phyloP scores from a whole-genome alignment of 768 basidiomycete species.

The Lyophyllum atratum region DNA sequence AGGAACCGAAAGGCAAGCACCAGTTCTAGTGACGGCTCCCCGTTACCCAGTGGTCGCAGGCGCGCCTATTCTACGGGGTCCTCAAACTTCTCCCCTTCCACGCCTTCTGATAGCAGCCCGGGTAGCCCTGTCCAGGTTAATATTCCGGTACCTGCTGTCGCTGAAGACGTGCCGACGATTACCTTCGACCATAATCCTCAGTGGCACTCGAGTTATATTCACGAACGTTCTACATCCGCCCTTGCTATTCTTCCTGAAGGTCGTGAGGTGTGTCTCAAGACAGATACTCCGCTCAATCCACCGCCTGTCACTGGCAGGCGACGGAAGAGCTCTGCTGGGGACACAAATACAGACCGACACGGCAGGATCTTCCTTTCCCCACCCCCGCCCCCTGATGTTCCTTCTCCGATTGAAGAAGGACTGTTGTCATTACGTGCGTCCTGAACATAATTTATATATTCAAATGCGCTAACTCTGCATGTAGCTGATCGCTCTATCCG shows the following conservation, averaged over 20 bases:
- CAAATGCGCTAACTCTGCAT: neutral
- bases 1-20: conserved; percentile 18
- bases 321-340: conserved; percentile 12
- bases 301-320: conserved; percentile 9
- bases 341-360: conserved; percentile 10
- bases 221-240: conserved; percentile 30
- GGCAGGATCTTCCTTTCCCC: conserved; percentile 18
- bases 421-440: conserved; percentile 4
- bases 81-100: conserved; percentile 43
- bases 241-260: conserved; percentile 58
- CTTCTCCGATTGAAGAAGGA: conserved; percentile 8
- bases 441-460: neutral
- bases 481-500: conserved; percentile 30
- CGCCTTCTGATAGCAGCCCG: conserved; percentile 36
- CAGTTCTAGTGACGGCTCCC: conserved; percentile 20
- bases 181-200: conserved; percentile 46
- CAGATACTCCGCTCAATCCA: conserved; percentile 1
- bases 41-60: conserved; percentile 24
- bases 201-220: conserved; percentile 18
- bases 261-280: conserved; percentile 34
- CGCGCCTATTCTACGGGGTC: conserved; percentile 42
- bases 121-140: conserved; percentile 30
- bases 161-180: conserved; percentile 38
- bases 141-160: conserved; percentile 30
- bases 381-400: conserved; percentile 8